Base-by-base conservation (phyloP, 495 filamentous ascomycete genomes). In the Aspergillus bertholletiae region DNA sequence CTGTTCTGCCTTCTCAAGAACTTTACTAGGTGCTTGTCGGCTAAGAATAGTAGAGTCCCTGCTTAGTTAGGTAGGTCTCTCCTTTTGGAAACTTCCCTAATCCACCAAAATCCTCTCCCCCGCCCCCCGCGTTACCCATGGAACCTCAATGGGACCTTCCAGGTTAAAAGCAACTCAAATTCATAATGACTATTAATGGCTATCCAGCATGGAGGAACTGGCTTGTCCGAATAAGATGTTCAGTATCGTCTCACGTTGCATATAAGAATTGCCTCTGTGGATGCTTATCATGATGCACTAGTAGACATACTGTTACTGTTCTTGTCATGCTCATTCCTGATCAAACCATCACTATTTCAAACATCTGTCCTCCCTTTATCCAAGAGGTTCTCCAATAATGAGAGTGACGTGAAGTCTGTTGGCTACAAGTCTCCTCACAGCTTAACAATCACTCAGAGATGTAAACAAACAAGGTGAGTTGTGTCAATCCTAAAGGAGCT, bases 41-140 rank as follows among this genome's bases (percentile, higher is more conserved):
- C 45, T 47, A 47, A 47, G 45, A 47, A 47, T 47, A 47, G 45
- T 7, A 15, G n/a, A n/a, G n/a, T n/a, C n/a, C n/a, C 8, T 3
- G 9, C 30, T 12, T 2, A 32, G 30, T 32, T 32, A 32, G 30
- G 34, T n/a, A 37, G 34, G 34, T n/a, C 11, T 37, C 34, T 37
- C 34, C 2, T n/a, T 37, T 37, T 37, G 34, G 34, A 30, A 24
- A 47, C 24, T 47, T 47, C 26, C 24, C 24, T 26, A 30, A 47
- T 15, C 45, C n/a, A n/a, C n/a, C 30, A 47, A 47, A 15, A 12
- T 23, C 24, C 11, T 18, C 9, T 20, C 24, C 22, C 44, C 44
- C 22, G 11, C 13, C 15, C n/a, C n/a, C n/a, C n/a, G n/a, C n/a
- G n/a, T n/a, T n/a, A 47, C 24, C 45, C 45, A 30, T 30, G 45